Evolutionary conservation across 2,329 filamentous ascomycete species (phyloP).

Genomic region (Aspergillus terreus): DNA sequence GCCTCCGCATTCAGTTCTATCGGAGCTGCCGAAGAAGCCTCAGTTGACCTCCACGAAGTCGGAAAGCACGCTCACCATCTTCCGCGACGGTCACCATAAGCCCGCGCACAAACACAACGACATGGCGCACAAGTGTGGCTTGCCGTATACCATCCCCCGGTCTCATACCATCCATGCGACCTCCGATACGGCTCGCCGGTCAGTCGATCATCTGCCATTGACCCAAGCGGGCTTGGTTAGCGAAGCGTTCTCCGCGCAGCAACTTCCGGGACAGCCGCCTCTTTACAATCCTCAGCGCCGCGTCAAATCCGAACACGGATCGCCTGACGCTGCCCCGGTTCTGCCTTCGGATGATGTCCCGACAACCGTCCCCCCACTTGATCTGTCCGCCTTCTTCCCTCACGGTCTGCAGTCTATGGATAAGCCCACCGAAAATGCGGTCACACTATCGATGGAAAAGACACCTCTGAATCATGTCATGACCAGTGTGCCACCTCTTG

Average conservation of each 20-base stretch:
- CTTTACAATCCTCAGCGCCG: constrained; percentile 32
- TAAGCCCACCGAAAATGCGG: constrained; percentile 18
- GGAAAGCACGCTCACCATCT: constrained; percentile 58
- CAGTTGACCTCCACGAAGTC: constrained; percentile 56
- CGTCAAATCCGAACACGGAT: constrained; percentile 45
- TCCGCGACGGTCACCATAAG: constrained; percentile 63
- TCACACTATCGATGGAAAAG: constrained; percentile 27
- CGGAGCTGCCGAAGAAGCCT: constrained; percentile 51
- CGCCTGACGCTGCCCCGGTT: constrained; percentile 38
- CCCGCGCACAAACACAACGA: constrained; percentile 63
- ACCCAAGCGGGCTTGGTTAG: constrained; percentile 29
- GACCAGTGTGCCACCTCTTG: constrained; percentile 35
- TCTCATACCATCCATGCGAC: constrained; percentile 49
- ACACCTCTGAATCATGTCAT: constrained; percentile 30
- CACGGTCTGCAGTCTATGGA: constrained; percentile 21
- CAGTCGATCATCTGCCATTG: constrained; percentile 50
- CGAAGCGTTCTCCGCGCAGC: constrained; percentile 23
- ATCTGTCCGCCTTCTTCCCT: constrained; percentile 31
- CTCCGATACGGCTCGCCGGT: constrained; percentile 46
- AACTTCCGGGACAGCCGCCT: constrained; percentile 27
- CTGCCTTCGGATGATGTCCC: constrained; percentile 23
- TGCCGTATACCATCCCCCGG: constrained; percentile 60
- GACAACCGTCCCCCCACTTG: constrained; percentile 23
- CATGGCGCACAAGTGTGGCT: constrained; percentile 58
- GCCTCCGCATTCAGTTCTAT: constrained; percentile 36